Conservation (phyloP, 768 basidiomycete species). For the Tephrocybe sp. region DNA sequence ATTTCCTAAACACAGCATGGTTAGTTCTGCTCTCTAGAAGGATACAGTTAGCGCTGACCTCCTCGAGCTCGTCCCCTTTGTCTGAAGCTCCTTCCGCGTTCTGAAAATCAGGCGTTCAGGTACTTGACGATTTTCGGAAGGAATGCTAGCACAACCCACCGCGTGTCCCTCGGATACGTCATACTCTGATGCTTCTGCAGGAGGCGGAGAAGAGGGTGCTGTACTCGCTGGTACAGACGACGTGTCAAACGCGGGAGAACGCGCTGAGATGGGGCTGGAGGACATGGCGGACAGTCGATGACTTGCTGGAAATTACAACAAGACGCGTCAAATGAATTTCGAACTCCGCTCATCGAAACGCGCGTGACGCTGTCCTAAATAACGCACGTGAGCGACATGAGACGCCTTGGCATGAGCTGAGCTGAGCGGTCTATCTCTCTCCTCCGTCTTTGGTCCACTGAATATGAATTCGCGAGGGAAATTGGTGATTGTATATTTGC, state of each 20-base stretch:
- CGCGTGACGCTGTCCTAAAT: constrained; percentile 16
- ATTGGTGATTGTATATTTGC: too few relatives aligned
- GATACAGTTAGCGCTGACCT: constrained; percentile 8
- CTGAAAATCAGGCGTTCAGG: not conserved
- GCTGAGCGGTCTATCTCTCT: too few relatives aligned
- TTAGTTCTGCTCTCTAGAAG: not conserved
- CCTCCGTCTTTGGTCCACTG: too few relatives aligned
- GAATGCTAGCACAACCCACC: too few relatives aligned
- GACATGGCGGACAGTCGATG: constrained; percentile 22
- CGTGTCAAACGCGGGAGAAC: constrained; percentile 17
- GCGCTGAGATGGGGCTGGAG: constrained; percentile 18
- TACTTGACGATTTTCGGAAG: too few relatives aligned
- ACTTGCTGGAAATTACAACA: not conserved
- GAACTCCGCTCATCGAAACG: constrained; percentile 14
- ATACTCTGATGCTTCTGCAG: constrained; percentile 16
- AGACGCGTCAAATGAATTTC: constrained; percentile 17
- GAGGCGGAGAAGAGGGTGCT: constrained; percentile 21
- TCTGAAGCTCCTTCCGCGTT: constrained; percentile 3
- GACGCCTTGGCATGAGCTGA: too few relatives aligned
- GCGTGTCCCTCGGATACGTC: constrained; percentile 13
- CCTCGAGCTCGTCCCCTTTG: constrained; percentile 10
- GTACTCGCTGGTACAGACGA: constrained; percentile 21
- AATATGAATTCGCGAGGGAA: too few relatives aligned
- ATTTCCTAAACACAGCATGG: constrained; percentile 37
- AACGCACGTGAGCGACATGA: constrained; percentile 6